Conservation (phyloP, 164 flowering plant genomes). For the Taxillus chinensis region DNA sequence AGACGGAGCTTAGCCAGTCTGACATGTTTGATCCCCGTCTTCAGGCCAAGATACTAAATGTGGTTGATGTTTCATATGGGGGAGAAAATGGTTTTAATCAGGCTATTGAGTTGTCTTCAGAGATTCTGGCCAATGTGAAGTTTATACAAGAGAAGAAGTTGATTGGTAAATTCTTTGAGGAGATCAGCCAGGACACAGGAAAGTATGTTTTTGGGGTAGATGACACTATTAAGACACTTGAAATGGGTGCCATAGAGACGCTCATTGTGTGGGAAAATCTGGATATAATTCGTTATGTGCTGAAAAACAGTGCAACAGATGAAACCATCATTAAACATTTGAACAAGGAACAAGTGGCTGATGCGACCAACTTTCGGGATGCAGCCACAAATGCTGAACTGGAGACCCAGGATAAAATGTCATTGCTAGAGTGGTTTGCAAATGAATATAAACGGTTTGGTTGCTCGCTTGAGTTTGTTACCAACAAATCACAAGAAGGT, state of each 20-base stretch:
- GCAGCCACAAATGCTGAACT: neutral
- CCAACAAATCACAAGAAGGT: slow-evolving; percentile 5
- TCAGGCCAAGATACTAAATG: slow-evolving; percentile 1
- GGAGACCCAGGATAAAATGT: slow-evolving; percentile 4
- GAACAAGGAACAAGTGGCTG: slow-evolving; percentile 3
- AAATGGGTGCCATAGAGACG: slow-evolving; percentile 5
- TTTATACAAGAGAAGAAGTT: slow-evolving; percentile 3
- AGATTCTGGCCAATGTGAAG: slow-evolving; percentile 1
- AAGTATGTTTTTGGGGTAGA: slow-evolving; percentile 5
- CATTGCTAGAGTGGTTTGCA: slow-evolving; percentile 5
- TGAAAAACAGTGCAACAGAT: neutral
- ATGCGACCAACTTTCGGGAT: neutral
- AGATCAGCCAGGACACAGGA: slow-evolving; percentile 4
- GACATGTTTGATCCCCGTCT: slow-evolving; percentile 6
- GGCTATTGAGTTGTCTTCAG: slow-evolving; percentile 2
- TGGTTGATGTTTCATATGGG: slow-evolving; percentile 6
- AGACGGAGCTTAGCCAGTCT: slow-evolving; percentile 4
- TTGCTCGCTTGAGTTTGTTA: slow-evolving; percentile 7
- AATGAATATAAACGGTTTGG: slow-evolving; percentile 4
- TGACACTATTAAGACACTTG: slow-evolving; percentile 3
- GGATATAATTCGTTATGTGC: neutral
- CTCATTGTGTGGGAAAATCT: slow-evolving; percentile 6
- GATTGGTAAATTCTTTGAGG: slow-evolving; percentile 4
- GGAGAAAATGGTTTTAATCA: slow-evolving; percentile 5
- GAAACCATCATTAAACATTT: neutral